These are phyloP conservation scores for Cystoisospora suis DNA, from an alignment of 169 alveolate species.

Conservation along the genomic window DNA sequence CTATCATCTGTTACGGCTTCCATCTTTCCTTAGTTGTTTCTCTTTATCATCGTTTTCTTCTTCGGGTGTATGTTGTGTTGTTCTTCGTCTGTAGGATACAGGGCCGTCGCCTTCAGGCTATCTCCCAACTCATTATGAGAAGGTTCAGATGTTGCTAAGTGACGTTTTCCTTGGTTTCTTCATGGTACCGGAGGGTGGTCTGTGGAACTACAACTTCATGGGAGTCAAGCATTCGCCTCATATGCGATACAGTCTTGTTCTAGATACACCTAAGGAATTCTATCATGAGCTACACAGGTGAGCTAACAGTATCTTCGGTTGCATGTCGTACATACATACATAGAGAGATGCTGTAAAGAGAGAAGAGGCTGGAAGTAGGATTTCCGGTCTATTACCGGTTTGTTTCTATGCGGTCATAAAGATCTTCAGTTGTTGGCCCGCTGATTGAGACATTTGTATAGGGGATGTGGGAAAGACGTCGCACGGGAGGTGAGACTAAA, in stretches of 20 bases:
- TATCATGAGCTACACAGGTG: slow-evolving; percentile 97
- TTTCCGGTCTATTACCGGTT: no score
- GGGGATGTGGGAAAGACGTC: no score
- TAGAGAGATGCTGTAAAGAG: no score
- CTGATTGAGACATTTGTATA: no score
- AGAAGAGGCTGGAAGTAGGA: no score
- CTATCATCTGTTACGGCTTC: no score
- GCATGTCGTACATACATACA: no score
- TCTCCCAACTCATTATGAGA: slow-evolving; percentile 72
- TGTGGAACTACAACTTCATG: slow-evolving; percentile 99
- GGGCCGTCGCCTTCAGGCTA: slow-evolving; percentile 71
- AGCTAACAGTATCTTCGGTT: background rate
- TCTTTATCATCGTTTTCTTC: background rate
- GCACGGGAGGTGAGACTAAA: no score
- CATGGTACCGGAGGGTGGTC: slow-evolving; percentile 97
- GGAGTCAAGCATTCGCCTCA: slow-evolving; percentile 90
- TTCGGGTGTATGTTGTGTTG: background rate
- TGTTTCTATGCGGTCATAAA: no score
- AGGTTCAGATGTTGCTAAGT: slow-evolving; percentile 94
- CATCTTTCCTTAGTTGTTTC: no score
- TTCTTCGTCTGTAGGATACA: slow-evolving; percentile 39
- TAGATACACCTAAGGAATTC: slow-evolving; percentile 96
- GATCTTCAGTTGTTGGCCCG: no score
- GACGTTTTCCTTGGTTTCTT: slow-evolving; percentile 98
- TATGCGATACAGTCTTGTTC: slow-evolving; percentile 90